These are phyloP conservation scores for Fraxinus baroniana DNA, from an alignment of 305 asterid species.

Conservation along the genomic window DNA sequence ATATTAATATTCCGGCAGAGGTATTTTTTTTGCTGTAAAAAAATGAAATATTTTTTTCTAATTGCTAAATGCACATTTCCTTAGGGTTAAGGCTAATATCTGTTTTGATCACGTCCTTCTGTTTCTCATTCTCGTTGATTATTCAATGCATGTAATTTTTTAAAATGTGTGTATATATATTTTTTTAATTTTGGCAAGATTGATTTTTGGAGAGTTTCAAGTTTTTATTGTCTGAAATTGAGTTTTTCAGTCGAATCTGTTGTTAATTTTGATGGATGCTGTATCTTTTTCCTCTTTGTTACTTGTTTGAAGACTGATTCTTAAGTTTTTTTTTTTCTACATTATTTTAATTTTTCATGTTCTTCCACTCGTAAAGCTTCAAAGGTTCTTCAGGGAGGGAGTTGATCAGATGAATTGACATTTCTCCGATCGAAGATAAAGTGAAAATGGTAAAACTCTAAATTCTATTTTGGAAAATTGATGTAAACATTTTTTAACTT, in stretches of 20 bases:
- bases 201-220: background rate
- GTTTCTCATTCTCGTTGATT: slow-evolving; percentile 21
- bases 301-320: background rate
- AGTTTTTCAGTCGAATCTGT: slow-evolving; percentile 14
- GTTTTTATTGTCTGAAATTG: slow-evolving; percentile 1
- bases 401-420: background rate
- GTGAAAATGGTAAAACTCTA: background rate
- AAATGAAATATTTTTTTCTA: background rate
- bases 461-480: background rate
- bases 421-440: background rate
- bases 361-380: background rate
- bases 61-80: slow-evolving; percentile 5
- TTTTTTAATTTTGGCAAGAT: background rate
- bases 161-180: background rate
- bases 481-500: background rate
- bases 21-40: slow-evolving; percentile 7
- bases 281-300: background rate
- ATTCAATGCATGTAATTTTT: slow-evolving; percentile 13
- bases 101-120: slow-evolving; percentile 15
- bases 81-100: slow-evolving; percentile 26
- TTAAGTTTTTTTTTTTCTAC: slow-evolving; percentile 15
- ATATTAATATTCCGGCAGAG: slow-evolving; percentile 14
- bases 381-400: background rate
- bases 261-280: background rate
- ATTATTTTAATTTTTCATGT: background rate